Percentiles rank a stretch among this genome's conserved stretches.
Evolutionary conservation across 305 asterid genomes (phyloP).

Genomic region (Euphrasia arctica): DNA sequence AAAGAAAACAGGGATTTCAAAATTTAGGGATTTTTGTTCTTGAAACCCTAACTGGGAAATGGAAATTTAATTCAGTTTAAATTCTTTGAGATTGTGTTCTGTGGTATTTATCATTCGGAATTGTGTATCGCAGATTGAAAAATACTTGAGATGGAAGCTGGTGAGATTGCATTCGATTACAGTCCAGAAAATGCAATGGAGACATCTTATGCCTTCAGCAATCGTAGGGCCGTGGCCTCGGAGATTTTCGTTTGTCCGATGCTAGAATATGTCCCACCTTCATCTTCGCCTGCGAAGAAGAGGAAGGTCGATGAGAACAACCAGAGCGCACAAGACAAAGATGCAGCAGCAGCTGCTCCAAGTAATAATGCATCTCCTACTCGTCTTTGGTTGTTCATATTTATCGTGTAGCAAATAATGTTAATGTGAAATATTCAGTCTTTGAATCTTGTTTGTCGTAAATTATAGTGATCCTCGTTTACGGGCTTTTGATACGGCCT

Average conservation of each 20-base stretch:
- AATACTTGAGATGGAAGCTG: conserved; percentile 37
- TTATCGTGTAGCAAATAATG: neutral
- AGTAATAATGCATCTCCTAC: conserved; percentile 29
- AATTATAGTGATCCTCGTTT: neutral
- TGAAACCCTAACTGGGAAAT: conserved; percentile 5
- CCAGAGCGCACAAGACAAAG: conserved; percentile 33
- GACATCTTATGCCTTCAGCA: conserved; percentile 16
- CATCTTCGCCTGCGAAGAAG: conserved; percentile 30
- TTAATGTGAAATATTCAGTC: conserved; percentile 8
- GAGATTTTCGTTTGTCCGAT: conserved; percentile 32
- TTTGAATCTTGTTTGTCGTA: neutral
- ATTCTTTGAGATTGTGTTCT: conserved; percentile 4
- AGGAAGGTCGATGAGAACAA: conserved; percentile 27
- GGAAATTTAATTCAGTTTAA: conserved; percentile 5
- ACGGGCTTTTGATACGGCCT: neutral
- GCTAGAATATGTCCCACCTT: conserved; percentile 17
- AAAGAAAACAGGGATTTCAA: neutral
- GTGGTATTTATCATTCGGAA: conserved; percentile 14
- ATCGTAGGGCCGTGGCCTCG: conserved; percentile 22
- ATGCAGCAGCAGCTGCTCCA: conserved; percentile 35
- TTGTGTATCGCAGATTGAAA: neutral
- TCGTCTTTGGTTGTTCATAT: conserved; percentile 19
- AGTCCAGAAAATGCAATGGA: conserved; percentile 17
- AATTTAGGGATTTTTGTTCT: conserved; percentile 2
- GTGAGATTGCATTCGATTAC: conserved; percentile 29